These are phyloP conservation scores for Talaromyces stipitatus DNA, from an alignment of 495 filamentous ascomycete species.

Conservation along the genomic window DNA sequence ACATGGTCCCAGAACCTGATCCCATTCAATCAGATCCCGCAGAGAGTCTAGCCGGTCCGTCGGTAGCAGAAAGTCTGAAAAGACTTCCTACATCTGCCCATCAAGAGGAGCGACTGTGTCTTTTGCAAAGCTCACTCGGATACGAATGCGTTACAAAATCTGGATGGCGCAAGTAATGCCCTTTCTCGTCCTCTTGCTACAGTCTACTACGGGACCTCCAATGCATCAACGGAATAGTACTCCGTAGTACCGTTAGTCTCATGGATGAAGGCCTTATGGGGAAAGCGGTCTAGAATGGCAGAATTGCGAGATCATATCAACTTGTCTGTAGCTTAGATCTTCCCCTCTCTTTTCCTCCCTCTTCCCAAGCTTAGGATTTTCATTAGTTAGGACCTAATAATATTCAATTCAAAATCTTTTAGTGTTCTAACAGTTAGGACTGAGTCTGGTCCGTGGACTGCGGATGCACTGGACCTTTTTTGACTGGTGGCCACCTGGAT, in stretches of 20 bases:
- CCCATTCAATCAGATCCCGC: neutral
- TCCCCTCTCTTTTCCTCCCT: no score
- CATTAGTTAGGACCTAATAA: no score
- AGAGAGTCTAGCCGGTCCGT: neutral
- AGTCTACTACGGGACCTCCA: neutral
- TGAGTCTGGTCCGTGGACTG: slow-evolving; percentile 43
- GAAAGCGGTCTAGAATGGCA: no score
- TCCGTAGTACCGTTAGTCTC: no score
- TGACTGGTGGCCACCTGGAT: slow-evolving; percentile 43
- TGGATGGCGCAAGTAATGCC: neutral
- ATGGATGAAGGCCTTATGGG: no score
- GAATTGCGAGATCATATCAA: no score
- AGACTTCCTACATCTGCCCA: neutral
- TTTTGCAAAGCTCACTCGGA: slow-evolving; percentile 5
- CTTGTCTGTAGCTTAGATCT: no score
- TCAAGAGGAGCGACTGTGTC: neutral
- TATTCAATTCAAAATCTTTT: no score
- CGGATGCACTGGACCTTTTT: slow-evolving; percentile 54
- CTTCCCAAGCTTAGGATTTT: no score
- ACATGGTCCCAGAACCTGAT: neutral
- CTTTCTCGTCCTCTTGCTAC: slow-evolving; percentile 1
- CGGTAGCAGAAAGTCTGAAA: neutral
- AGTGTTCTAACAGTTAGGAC: no score
- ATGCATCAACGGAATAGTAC: neutral
- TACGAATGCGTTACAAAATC: neutral